Conservation (phyloP, 345 rosid genomes). For the Arabidopsis suecica region DNA sequence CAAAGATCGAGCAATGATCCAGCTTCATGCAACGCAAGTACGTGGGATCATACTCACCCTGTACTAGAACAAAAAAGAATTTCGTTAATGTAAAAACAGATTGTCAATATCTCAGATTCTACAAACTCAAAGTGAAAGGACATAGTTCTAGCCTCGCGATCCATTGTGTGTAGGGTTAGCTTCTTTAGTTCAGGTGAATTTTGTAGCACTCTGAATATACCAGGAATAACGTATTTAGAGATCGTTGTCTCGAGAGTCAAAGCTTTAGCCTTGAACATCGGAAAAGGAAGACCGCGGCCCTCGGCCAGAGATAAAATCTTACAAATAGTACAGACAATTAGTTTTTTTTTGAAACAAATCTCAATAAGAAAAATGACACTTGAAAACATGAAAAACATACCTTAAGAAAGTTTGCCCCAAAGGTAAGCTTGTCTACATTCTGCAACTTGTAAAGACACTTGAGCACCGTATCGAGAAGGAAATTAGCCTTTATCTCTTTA, state of each 20-base stretch:
- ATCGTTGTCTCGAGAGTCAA: slow-evolving; percentile 18
- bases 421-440: too few relatives aligned
- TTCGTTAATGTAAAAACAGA: background rate
- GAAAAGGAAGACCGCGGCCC: slow-evolving; percentile 7
- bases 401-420: too few relatives aligned
- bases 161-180: background rate
- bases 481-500: too few relatives aligned
- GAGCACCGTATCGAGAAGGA: too few relatives aligned
- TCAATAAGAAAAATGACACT: too few relatives aligned
- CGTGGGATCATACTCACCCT: background rate
- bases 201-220: background rate
- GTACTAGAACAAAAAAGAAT: background rate
- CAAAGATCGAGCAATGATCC: background rate
- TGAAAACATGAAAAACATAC: too few relatives aligned
- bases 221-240: slow-evolving; percentile 6
- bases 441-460: too few relatives aligned
- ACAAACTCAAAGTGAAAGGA: slow-evolving; percentile 1
- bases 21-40: background rate
- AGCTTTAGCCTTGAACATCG: background rate
- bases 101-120: background rate
- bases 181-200: slow-evolving; percentile 16
- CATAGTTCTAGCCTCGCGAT: background rate
- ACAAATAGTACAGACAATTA: background rate
- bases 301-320: slow-evolving; percentile 14
- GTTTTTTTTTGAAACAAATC: background rate